phyloP scores from a whole-genome alignment of 2,329 filamentous ascomycete genomes.

The Trichoderma pleuroti region DNA sequence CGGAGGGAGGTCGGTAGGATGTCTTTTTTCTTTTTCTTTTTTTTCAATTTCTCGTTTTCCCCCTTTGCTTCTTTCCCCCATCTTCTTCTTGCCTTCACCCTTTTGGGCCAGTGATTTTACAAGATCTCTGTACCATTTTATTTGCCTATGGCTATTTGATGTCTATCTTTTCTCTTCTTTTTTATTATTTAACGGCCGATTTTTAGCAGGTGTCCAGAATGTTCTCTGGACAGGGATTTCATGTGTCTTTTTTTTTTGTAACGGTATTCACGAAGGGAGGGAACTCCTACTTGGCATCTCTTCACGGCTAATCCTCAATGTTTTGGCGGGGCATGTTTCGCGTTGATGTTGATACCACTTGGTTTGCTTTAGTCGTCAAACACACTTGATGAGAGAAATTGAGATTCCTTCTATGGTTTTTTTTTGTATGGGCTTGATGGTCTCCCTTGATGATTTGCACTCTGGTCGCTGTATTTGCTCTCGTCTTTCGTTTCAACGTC shows the following conservation, averaged over 20 bases:
- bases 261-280: slow-evolving; percentile 13
- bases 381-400: slow-evolving; percentile 15
- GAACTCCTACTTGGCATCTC: slow-evolving; percentile 13
- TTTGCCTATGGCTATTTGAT: not conserved
- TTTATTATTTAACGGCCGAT: slow-evolving; percentile 13
- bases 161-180: not conserved
- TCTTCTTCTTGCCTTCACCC: not conserved
- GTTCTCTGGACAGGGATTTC: not conserved
- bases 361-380: slow-evolving; percentile 18
- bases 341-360: slow-evolving; percentile 20
- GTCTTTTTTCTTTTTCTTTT: not conserved
- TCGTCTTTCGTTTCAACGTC: not conserved
- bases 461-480: not conserved
- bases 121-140: not conserved
- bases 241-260: not conserved
- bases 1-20: slow-evolving; percentile 24
- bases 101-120: not conserved
- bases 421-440: not conserved
- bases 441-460: not conserved
- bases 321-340: slow-evolving; percentile 14
- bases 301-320: slow-evolving; percentile 3
- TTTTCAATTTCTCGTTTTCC: not conserved
- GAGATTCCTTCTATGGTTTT: not conserved
- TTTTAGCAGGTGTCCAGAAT: slow-evolving; percentile 9
- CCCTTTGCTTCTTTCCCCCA: not conserved